Base-by-base conservation (phyloP, 2,329 filamentous ascomycete genomes). In the Cercospora sp. region DNA sequence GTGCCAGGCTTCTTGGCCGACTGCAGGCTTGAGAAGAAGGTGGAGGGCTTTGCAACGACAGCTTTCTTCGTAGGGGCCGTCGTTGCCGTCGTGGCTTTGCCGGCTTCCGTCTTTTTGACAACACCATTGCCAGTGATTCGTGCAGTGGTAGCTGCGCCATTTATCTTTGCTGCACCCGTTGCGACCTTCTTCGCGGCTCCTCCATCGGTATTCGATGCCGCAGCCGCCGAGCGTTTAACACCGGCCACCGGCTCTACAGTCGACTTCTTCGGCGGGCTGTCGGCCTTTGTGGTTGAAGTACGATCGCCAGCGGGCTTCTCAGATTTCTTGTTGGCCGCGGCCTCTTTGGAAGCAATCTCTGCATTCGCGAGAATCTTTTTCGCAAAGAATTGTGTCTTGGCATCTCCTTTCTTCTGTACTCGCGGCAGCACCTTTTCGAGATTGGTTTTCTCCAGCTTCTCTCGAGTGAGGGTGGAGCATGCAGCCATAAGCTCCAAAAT, bases 351-450 rank as follows among this genome's bases (percentile, higher is more conserved):
- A 45, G 70, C 77, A 30, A 53, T 53, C 18, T 70, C 67, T 34
- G 69, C 69, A 73, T 70, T 82, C 75, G 76, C 73, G n/a, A 85
- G 79, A 58, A 90, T 89, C 68, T 85, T 84, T 40, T 85, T 83
- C 4, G 90, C 86, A 58, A 89, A 80, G 4, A 84, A 84, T 73
- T 89, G 89, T 59, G 88, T 86, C 63, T 89, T 86, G 0, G 86
- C 84, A 74, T 91, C 89, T 28, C 88, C 89, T 74, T 88, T 88
- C 74, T 87, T 89, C 68, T 84, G 85, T 74, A 90, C 87, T 8
- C 87, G 85, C 69, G 87, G 87, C 49, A 88, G 84, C 16, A 91
- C 85, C 65, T 86, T 88, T 66, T 87, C 85, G 66, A 93, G 86
- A 74, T 91, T 91, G 49, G 88, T 86, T 69, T 86, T 88, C 71